A percentile compares a stretch with the other conserved stretches of the same genome.
phyloP scores from a whole-genome alignment of 2,329 filamentous ascomycete species.

The Pseudocercospora crystallina region DNA sequence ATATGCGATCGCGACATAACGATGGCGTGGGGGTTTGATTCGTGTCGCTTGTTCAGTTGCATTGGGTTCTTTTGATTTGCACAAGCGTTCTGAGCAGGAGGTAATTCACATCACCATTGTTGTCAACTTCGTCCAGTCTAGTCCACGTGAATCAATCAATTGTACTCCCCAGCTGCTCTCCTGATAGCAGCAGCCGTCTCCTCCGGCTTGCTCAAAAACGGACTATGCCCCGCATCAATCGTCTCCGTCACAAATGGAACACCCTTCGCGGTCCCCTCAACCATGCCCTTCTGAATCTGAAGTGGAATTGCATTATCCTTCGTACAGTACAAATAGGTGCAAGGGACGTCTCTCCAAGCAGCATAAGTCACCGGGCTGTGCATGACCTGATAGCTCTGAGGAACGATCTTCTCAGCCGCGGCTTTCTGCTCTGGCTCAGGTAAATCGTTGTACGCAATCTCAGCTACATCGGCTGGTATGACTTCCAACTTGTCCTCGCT shows the following conservation, averaged over 20 bases:
- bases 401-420: slow-evolving; percentile 8
- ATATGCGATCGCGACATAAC: too few relatives aligned
- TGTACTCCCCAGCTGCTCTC: slow-evolving; percentile 17
- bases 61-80: too few relatives aligned
- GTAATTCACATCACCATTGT: too few relatives aligned
- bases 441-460: slow-evolving; percentile 24
- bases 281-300: slow-evolving; percentile 39
- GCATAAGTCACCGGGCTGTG: slow-evolving; percentile 28
- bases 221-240: slow-evolving; percentile 29
- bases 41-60: too few relatives aligned
- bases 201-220: slow-evolving; percentile 29
- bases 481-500: slow-evolving; percentile 15
- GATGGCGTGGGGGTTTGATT: too few relatives aligned
- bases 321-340: slow-evolving; percentile 44
- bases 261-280: slow-evolving; percentile 22
- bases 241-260: slow-evolving; percentile 22
- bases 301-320: slow-evolving; percentile 40
- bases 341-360: slow-evolving; percentile 42
- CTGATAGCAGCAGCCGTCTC: slow-evolving; percentile 24
- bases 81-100: too few relatives aligned
- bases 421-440: slow-evolving; percentile 6
- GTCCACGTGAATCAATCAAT: background rate
- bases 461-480: slow-evolving; percentile 3
- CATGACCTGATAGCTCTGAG: slow-evolving; percentile 14
- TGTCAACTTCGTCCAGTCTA: too few relatives aligned